Conservation (phyloP, 1,284 basidiomycete genomes). For the Papiliotrema laurentii region DNA sequence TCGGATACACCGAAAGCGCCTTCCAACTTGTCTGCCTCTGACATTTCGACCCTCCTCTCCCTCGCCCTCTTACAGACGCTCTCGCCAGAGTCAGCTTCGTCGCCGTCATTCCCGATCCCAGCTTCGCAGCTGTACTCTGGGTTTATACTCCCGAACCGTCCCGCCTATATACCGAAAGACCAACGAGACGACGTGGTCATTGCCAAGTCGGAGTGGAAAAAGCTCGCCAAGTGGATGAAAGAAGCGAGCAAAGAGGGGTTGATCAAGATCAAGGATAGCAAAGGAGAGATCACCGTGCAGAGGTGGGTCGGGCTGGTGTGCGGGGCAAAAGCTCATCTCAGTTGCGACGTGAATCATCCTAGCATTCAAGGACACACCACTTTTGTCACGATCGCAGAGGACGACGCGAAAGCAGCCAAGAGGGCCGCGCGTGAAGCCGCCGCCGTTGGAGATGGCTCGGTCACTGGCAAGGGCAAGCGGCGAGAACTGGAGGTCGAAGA, state of each 20-base stretch:
- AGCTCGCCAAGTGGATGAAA: slow-evolving; percentile 73
- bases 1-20: slow-evolving; percentile 11
- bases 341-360: slow-evolving; percentile 60
- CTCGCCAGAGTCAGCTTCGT: slow-evolving; percentile 47
- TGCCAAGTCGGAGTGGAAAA: slow-evolving; percentile 59
- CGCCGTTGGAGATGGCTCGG: slow-evolving; percentile 36
- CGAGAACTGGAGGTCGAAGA: slow-evolving; percentile 54
- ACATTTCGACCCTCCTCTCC: slow-evolving; percentile 56
- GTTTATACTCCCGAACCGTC: slow-evolving; percentile 72
- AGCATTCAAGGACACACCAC: slow-evolving; percentile 55
- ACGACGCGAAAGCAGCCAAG: slow-evolving; percentile 51
- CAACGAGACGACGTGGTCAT: slow-evolving; percentile 58
- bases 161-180: slow-evolving; percentile 57
- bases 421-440: slow-evolving; percentile 48
- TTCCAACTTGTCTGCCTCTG: slow-evolving; percentile 50
- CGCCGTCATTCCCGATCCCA: slow-evolving; percentile 64
- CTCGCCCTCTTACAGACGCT: slow-evolving; percentile 62
- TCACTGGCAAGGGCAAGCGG: slow-evolving; percentile 46
- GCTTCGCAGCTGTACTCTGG: slow-evolving; percentile 71
- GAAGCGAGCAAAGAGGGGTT: slow-evolving; percentile 64
- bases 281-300: slow-evolving; percentile 52
- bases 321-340: slow-evolving; percentile 35
- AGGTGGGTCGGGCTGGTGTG: slow-evolving; percentile 14
- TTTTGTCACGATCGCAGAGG: slow-evolving; percentile 61
- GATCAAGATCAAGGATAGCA: slow-evolving; percentile 66